Evolutionary conservation across 352 stramenopile species (phyloP).

Genomic region (Globisporangium megalacanthum): DNA sequence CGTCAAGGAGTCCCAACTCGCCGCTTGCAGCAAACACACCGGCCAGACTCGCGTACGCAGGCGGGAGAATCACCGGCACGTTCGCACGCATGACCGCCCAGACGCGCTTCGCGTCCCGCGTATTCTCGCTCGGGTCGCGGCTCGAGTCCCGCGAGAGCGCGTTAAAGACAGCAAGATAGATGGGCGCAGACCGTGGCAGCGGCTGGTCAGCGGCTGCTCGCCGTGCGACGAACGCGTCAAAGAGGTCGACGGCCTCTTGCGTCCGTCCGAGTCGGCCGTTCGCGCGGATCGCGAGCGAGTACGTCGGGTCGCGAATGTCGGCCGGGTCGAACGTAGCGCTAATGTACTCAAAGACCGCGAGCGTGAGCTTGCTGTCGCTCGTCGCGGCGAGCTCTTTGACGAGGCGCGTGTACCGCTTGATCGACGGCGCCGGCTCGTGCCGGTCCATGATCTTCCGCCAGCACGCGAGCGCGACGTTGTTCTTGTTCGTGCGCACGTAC

Average conservation of each 20-base stretch:
- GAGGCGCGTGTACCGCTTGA: conserved; percentile 64
- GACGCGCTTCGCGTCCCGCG: conserved; percentile 58
- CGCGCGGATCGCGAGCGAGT: conserved; percentile 60
- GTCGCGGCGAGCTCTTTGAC: conserved; percentile 47
- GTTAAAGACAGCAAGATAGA: conserved; percentile 81
- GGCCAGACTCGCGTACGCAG: conserved; percentile 77
- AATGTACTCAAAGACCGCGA: conserved; percentile 63
- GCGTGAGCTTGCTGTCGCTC: conserved; percentile 56
- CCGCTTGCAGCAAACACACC: conserved; percentile 75
- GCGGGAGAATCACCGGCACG: conserved; percentile 57
- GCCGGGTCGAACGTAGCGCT: conserved; percentile 31
- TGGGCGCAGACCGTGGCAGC: conserved; percentile 35
- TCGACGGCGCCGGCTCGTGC: conserved; percentile 30
- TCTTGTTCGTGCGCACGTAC: conserved; percentile 68
- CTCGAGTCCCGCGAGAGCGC: conserved; percentile 65
- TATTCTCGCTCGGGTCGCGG: conserved; percentile 62
- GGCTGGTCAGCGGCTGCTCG: conserved; percentile 18
- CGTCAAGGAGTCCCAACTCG: conserved; percentile 59
- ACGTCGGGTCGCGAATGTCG: conserved; percentile 50
- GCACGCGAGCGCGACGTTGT: conserved; percentile 50
- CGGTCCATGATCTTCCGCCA: conserved; percentile 61
- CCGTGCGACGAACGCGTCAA: conserved; percentile 60
- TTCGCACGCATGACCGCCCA: conserved; percentile 72
- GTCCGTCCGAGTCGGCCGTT: conserved; percentile 64
- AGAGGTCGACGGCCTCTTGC: conserved; percentile 56